Conservation (phyloP, 305 asterid genomes). For the Fraxinus sp. region DNA sequence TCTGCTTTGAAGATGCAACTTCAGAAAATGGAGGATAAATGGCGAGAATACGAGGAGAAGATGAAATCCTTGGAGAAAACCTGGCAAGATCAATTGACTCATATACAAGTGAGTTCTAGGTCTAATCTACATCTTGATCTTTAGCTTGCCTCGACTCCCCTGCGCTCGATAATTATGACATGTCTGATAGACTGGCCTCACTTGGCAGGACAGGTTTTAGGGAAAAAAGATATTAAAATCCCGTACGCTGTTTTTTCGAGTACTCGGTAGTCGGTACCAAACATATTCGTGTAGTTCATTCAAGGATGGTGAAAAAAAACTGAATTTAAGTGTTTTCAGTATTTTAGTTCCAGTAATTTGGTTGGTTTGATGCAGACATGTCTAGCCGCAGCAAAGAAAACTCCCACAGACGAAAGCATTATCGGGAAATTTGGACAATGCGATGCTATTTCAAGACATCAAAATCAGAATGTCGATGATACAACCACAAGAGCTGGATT, state of each 20-base stretch:
- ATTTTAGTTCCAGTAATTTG: not conserved
- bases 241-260: not conserved
- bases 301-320: not conserved
- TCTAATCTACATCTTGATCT: not conserved
- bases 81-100: slow-evolving; percentile 76
- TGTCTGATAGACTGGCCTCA: not conserved
- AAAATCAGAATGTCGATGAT: slow-evolving; percentile 2
- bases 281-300: not conserved
- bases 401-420: slow-evolving; percentile 3
- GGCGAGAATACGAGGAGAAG: slow-evolving; percentile 52
- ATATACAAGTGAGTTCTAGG: slow-evolving; percentile 50
- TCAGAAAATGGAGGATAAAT: slow-evolving; percentile 45
- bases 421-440: slow-evolving; percentile 25
- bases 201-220: not conserved
- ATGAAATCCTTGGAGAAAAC: slow-evolving; percentile 63
- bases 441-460: slow-evolving; percentile 24
- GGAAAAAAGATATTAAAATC: not conserved
- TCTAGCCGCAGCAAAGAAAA: slow-evolving; percentile 47
- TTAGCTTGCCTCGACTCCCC: not conserved
- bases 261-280: not conserved
- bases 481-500: not conserved
- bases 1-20: slow-evolving; percentile 37
- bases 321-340: not conserved
- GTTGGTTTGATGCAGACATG: slow-evolving; percentile 39
- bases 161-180: not conserved